phyloP scores from a whole-genome alignment of 2,329 filamentous ascomycete species.

The Hypoxylon sp. region DNA sequence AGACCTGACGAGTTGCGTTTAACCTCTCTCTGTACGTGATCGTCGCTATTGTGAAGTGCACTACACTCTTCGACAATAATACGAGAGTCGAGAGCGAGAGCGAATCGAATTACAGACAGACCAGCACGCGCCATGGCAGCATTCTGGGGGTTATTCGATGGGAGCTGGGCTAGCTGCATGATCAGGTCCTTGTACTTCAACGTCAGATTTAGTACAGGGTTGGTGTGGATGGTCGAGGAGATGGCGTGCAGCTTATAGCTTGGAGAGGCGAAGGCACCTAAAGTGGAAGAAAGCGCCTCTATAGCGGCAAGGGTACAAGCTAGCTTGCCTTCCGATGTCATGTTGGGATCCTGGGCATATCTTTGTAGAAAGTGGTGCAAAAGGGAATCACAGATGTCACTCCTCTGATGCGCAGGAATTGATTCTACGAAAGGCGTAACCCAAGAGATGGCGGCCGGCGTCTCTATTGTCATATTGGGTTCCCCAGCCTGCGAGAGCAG shows the following conservation, averaged over 20 bases:
- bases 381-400: conserved; percentile 81
- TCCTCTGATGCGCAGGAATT: conserved; percentile 76
- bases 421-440: conserved; percentile 79
- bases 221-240: conserved; percentile 67
- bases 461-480: conserved; percentile 57
- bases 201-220: conserved; percentile 71
- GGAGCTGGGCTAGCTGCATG: conserved; percentile 59
- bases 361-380: conserved; percentile 76
- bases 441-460: conserved; percentile 78
- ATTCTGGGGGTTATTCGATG: conserved; percentile 55
- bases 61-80: conserved; percentile 73
- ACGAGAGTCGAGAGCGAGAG: conserved; percentile 75
- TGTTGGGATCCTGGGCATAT: conserved; percentile 61
- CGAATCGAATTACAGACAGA: conserved; percentile 70
- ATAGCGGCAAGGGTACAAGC: conserved; percentile 71
- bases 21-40: conserved; percentile 70
- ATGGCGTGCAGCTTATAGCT: conserved; percentile 55
- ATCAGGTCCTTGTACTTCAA: conserved; percentile 70
- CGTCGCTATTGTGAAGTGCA: conserved; percentile 64
- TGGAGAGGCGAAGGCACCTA: conserved; percentile 63
- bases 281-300: conserved; percentile 64
- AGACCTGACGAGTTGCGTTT: conserved; percentile 76
- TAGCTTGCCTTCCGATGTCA: conserved; percentile 64
- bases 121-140: conserved; percentile 62
- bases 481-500: conserved; percentile 68